A percentile compares a stretch with the other conserved stretches of the same genome.
phyloP scores from a whole-genome alignment of 768 basidiomycete species.

The Termitomyces sp. region DNA sequence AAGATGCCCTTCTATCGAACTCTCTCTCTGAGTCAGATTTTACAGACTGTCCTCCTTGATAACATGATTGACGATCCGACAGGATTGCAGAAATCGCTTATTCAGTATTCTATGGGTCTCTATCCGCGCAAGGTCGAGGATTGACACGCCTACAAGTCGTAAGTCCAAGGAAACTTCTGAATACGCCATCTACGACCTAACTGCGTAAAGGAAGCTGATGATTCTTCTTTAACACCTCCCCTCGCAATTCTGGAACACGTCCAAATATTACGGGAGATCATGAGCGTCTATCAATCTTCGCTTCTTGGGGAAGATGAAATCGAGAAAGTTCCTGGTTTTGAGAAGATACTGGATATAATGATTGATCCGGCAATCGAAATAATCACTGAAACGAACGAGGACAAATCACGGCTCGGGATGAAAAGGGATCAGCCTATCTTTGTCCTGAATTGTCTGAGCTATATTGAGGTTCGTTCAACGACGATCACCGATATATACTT shows the following conservation, averaged over 20 bases:
- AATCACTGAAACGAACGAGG: slow-evolving; percentile 63
- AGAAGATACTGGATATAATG: slow-evolving; percentile 76
- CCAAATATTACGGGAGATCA: slow-evolving; percentile 82
- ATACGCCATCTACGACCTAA: neutral
- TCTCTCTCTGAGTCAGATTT: slow-evolving; percentile 71
- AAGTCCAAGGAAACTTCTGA: slow-evolving; percentile 12
- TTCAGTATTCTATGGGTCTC: slow-evolving; percentile 82
- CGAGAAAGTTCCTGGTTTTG: slow-evolving; percentile 44
- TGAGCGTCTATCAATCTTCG: slow-evolving; percentile 85
- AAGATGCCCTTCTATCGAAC: slow-evolving; percentile 69
- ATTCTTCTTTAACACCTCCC: slow-evolving; percentile 69
- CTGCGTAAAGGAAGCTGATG: slow-evolving; percentile 55
- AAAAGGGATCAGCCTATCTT: slow-evolving; percentile 84
- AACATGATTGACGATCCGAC: neutral
- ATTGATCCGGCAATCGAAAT: slow-evolving; percentile 81
- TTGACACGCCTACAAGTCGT: slow-evolving; percentile 52
- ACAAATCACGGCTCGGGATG: slow-evolving; percentile 47
- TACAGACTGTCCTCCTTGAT: neutral
- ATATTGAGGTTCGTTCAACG: slow-evolving; percentile 58
- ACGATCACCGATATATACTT: neutral
- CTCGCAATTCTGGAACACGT: slow-evolving; percentile 75
- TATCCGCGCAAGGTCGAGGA: slow-evolving; percentile 78
- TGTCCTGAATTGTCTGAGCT: slow-evolving; percentile 80
- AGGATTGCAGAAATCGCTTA: slow-evolving; percentile 82
- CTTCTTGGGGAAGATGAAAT: slow-evolving; percentile 57